These are phyloP conservation scores for Nothomitra cinnamomea DNA, from an alignment of 2,329 filamentous ascomycete genomes.

Conservation along the genomic window DNA sequence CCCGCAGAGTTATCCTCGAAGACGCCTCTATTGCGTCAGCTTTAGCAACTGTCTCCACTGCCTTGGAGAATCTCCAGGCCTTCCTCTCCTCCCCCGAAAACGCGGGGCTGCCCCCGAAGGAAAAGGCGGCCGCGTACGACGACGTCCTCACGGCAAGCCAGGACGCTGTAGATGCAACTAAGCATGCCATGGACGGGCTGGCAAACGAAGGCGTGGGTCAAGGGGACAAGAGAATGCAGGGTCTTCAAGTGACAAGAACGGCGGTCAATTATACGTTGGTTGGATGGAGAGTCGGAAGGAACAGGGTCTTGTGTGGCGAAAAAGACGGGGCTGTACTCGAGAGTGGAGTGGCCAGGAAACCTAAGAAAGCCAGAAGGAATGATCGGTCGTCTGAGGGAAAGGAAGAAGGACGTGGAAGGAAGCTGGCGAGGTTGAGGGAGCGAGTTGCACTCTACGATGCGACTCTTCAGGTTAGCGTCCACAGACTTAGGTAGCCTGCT, in stretches of 20 bases:
- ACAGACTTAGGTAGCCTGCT: not conserved
- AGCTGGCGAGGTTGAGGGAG: constrained; percentile 67
- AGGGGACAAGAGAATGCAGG: constrained; percentile 76
- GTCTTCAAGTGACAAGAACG: constrained; percentile 78
- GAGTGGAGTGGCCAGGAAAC: constrained; percentile 29
- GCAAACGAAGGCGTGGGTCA: constrained; percentile 67
- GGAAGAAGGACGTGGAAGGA: constrained; percentile 54
- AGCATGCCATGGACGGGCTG: constrained; percentile 82
- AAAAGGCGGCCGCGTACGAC: constrained; percentile 77
- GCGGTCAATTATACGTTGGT: constrained; percentile 90
- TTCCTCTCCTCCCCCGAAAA: constrained; percentile 28
- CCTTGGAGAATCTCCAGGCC: constrained; percentile 32
- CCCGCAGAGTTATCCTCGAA: constrained; percentile 70
- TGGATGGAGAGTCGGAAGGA: constrained; percentile 86
- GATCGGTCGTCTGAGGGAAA: constrained; percentile 29
- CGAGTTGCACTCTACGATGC: constrained; percentile 82
- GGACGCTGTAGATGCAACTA: constrained; percentile 84
- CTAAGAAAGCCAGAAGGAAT: constrained; percentile 33
- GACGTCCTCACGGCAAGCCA: constrained; percentile 79
- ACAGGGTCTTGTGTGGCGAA: constrained; percentile 71
- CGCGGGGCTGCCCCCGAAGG: constrained; percentile 33
- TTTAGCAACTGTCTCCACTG: constrained; percentile 48
- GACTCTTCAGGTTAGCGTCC: constrained; percentile 20
- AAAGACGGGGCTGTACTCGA: constrained; percentile 54
- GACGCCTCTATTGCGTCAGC: constrained; percentile 83